A percentile compares a stretch with the other conserved stretches of the same genome.
Evolutionary conservation across 106 monocot genomes (phyloP).

Genomic region (Dendrobium huoshanense): DNA sequence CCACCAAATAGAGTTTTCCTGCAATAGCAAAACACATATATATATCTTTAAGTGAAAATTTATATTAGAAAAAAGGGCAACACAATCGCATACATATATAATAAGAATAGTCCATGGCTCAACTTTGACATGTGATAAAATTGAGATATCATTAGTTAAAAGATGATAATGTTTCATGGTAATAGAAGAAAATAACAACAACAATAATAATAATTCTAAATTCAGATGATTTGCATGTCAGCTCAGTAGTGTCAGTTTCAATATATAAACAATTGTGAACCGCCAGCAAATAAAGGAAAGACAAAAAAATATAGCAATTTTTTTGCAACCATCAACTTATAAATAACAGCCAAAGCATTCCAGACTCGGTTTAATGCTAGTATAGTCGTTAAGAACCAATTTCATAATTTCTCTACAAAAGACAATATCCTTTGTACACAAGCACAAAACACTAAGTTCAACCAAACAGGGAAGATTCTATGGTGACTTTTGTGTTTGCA

Average conservation of each 20-base stretch:
- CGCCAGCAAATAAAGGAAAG: neutral
- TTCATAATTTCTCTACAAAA: neutral
- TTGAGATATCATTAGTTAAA: no score
- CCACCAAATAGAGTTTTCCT: conserved; percentile 84
- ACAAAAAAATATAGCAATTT: neutral
- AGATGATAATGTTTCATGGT: no score
- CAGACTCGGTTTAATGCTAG: neutral
- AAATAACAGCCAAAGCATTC: neutral
- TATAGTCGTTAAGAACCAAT: neutral
- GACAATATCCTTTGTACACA: neutral
- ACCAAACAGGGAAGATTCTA: neutral
- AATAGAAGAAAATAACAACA: no score
- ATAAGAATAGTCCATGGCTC: no score
- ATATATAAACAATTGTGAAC: neutral
- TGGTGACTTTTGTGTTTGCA: no score
- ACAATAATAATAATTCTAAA: neutral
- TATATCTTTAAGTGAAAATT: neutral
- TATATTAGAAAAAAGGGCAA: neutral
- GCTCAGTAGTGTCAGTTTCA: neutral
- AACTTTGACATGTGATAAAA: no score
- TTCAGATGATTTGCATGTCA: neutral
- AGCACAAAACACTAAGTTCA: neutral
- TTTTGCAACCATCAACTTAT: neutral
- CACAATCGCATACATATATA: neutral
- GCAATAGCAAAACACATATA: conserved; percentile 11